A percentile compares a stretch with the other conserved stretches of the same genome.
Conservation (phyloP, 2,329 filamentous ascomycete genomes). For the Paramyrothecium roridum region DNA sequence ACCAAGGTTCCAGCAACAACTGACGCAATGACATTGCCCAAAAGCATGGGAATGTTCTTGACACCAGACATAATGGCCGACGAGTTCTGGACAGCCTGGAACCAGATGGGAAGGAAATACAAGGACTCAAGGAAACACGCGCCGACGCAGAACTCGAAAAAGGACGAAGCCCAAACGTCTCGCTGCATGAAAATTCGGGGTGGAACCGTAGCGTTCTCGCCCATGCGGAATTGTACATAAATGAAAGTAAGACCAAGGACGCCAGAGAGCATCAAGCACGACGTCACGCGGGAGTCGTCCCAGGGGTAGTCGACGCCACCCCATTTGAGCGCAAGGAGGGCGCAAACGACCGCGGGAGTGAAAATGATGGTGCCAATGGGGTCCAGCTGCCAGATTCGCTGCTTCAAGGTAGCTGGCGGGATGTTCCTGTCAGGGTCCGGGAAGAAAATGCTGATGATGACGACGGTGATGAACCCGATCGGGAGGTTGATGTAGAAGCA, state of each 20-base stretch:
- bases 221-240: constrained; percentile 32
- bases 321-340: constrained; percentile 50
- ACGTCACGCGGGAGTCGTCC: constrained; percentile 17
- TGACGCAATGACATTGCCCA: constrained; percentile 31
- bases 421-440: constrained; percentile 18
- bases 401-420: constrained; percentile 17
- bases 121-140: constrained; percentile 25
- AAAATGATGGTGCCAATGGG: constrained; percentile 27
- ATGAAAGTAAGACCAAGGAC: constrained; percentile 31
- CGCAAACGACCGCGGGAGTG: constrained; percentile 36
- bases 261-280: constrained; percentile 25
- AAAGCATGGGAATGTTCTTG: constrained; percentile 35
- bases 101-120: constrained; percentile 43
- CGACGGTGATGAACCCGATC: constrained; percentile 28
- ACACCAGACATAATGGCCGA: constrained; percentile 35
- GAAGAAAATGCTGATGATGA: constrained; percentile 25
- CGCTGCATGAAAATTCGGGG: constrained; percentile 36
- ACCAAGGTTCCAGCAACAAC: constrained; percentile 30
- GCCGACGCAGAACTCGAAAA: constrained; percentile 35
- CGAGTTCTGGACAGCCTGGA: constrained; percentile 39
- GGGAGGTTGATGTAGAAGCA: constrained; percentile 39
- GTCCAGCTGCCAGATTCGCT: constrained; percentile 22
- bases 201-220: constrained; percentile 40
- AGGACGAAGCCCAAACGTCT: constrained; percentile 31
- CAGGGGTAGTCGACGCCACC: constrained; percentile 33